Evolutionary conservation across 2,329 filamentous ascomycete species (phyloP).

Genomic region (Neopestalotiopsis sp.): DNA sequence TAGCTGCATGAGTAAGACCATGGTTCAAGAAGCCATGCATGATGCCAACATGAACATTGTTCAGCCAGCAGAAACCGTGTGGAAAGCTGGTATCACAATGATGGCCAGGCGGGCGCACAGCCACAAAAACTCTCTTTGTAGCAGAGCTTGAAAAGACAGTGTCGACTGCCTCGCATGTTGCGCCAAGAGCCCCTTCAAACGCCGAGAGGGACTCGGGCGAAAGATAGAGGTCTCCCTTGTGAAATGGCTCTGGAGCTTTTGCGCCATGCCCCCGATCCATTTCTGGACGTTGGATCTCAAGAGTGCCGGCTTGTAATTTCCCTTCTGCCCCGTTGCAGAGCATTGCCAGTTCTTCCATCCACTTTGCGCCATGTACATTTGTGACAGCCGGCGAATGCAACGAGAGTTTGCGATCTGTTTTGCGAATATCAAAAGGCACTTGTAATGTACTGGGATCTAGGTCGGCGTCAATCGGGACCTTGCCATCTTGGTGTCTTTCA

Average conservation of each 20-base stretch:
- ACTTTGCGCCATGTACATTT: slow-evolving; percentile 86
- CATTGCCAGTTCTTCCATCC: slow-evolving; percentile 89
- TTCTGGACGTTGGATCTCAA: slow-evolving; percentile 73
- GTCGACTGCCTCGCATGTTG: slow-evolving; percentile 92
- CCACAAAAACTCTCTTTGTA: slow-evolving; percentile 84
- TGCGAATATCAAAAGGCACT: slow-evolving; percentile 83
- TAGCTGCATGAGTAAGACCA: slow-evolving; percentile 90
- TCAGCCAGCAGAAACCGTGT: slow-evolving; percentile 97
- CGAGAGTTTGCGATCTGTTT: slow-evolving; percentile 73
- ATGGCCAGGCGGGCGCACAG: slow-evolving; percentile 90
- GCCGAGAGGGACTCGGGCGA: slow-evolving; percentile 85
- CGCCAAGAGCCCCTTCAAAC: slow-evolving; percentile 89
- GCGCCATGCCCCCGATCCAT: slow-evolving; percentile 56
- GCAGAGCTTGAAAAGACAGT: slow-evolving; percentile 70
- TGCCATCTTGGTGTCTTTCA: slow-evolving; percentile 75
- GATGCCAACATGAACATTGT: slow-evolving; percentile 97
- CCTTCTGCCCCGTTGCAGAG: slow-evolving; percentile 84
- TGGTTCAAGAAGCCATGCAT: slow-evolving; percentile 85
- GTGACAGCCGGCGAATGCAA: slow-evolving; percentile 80
- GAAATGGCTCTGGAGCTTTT: slow-evolving; percentile 61
- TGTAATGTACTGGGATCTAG: slow-evolving; percentile 58
- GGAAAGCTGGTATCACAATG: slow-evolving; percentile 90
- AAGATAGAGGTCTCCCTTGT: slow-evolving; percentile 90
- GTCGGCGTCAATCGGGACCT: slow-evolving; percentile 69
- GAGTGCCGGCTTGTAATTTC: slow-evolving; percentile 77